Evolutionary conservation across 495 filamentous ascomycete genomes (phyloP).

Genomic region (Penicillium fimorum): DNA sequence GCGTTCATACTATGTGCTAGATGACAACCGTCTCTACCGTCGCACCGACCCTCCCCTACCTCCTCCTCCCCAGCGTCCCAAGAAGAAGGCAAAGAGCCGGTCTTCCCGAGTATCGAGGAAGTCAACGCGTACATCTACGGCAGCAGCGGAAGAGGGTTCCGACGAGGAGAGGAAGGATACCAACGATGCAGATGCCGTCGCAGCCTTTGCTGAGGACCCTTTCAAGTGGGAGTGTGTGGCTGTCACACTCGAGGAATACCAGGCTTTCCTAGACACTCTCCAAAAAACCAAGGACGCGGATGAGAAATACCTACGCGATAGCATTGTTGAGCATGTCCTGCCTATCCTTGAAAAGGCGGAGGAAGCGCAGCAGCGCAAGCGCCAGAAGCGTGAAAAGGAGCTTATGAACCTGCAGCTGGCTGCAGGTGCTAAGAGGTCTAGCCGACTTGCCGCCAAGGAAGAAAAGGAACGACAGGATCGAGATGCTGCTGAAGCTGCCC

Average conservation of each 20-base stretch:
- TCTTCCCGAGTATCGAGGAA: constrained; percentile 67
- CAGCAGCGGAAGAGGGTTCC: constrained; percentile 53
- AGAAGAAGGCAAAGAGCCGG: constrained; percentile 74
- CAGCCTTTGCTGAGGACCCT: constrained; percentile 39
- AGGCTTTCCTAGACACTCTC: constrained; percentile 66
- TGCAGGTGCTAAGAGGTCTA: constrained; percentile 90
- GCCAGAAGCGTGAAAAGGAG: constrained; percentile 77
- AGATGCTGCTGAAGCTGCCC: constrained; percentile 67
- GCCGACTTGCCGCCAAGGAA: constrained; percentile 75
- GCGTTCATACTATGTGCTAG: constrained; percentile 83
- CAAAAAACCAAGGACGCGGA: constrained; percentile 73
- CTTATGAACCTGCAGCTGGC: constrained; percentile 75
- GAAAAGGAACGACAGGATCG: constrained; percentile 75
- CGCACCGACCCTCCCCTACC: constrained; percentile 66
- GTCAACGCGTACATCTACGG: constrained; percentile 64
- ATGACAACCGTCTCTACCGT: constrained; percentile 91
- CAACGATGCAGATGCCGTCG: constrained; percentile 21
- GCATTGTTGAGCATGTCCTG: constrained; percentile 70
- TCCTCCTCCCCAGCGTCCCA: constrained; percentile 51
- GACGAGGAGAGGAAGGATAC: constrained; percentile 50
- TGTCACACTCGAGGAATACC: constrained; percentile 73
- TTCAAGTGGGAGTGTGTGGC: constrained; percentile 88
- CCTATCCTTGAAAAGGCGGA: constrained; percentile 82
- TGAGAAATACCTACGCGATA: constrained; percentile 70
- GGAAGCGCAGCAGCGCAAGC: constrained; percentile 60